These are phyloP conservation scores for Phytophthora cactorum DNA, from an alignment of 352 stramenopile genomes.

Conservation along the genomic window DNA sequence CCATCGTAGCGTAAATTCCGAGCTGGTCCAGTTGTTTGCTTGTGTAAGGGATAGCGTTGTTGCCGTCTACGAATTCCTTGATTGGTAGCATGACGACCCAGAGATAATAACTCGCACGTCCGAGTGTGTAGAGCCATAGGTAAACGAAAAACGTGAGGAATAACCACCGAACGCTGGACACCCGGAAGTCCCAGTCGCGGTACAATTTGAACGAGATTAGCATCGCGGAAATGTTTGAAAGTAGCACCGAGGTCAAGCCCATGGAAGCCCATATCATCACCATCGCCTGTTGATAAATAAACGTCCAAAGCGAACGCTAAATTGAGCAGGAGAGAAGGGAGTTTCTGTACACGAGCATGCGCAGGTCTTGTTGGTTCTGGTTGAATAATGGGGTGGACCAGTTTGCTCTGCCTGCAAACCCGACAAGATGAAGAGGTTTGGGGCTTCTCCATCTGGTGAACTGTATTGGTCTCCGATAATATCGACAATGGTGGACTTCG, in stretches of 20 bases:
- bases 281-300: conserved; percentile 30
- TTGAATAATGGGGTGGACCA: conserved; percentile 16
- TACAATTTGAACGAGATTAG: conserved; percentile 54
- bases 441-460: conserved; percentile 27
- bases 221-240: conserved; percentile 44
- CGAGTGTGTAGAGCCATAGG: conserved; percentile 45
- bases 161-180: conserved; percentile 62
- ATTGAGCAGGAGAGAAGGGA: conserved; percentile 9
- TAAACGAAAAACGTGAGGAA: conserved; percentile 66
- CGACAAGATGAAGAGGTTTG: conserved; percentile 29
- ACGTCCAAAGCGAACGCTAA: neutral
- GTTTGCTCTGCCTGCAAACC: conserved; percentile 17
- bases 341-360: conserved; percentile 24
- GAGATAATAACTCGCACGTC: conserved; percentile 43
- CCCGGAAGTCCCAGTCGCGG: conserved; percentile 54
- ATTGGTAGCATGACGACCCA: conserved; percentile 49
- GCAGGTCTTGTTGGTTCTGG: conserved; percentile 17
- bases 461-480: conserved; percentile 21
- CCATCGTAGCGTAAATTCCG: conserved; percentile 49
- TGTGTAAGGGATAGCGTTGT: conserved; percentile 36
- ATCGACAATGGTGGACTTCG: conserved; percentile 2
- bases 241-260: conserved; percentile 34
- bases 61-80: conserved; percentile 42
- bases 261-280: conserved; percentile 46
- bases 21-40: conserved; percentile 54